phyloP scores from a whole-genome alignment of 164 flowering plant species.

The Magnolia sinica region DNA sequence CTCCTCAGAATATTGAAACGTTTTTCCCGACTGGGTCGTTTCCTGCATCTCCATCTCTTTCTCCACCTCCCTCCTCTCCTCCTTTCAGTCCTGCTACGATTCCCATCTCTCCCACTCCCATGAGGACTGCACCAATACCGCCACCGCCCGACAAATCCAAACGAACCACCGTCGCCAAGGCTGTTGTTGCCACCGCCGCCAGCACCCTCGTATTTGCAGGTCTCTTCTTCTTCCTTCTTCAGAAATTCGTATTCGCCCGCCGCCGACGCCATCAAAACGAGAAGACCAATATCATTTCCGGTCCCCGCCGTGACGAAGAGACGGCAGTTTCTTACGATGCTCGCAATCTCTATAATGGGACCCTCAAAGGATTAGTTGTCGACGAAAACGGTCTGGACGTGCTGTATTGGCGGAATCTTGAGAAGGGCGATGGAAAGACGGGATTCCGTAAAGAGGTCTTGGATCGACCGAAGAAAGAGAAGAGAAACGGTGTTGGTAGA shows the following conservation, averaged over 20 bases:
- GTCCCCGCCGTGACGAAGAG: conserved; percentile 12
- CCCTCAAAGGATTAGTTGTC: conserved; percentile 61
- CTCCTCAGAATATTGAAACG: conserved; percentile 52
- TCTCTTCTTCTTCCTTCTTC: conserved; percentile 50
- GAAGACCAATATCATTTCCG: background rate
- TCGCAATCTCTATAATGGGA: conserved; percentile 36
- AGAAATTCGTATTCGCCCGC: conserved; percentile 10
- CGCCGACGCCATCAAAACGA: conserved; percentile 2
- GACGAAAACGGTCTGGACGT: conserved; percentile 92
- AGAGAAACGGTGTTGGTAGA: background rate
- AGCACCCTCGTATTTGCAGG: conserved; percentile 50
- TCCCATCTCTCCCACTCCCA: conserved; percentile 9
- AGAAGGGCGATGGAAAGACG: conserved; percentile 14
- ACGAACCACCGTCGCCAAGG: conserved; percentile 28
- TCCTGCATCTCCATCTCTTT: conserved; percentile 6
- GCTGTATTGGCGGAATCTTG: conserved; percentile 73
- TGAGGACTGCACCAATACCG: background rate
- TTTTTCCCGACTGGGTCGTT: conserved; percentile 14
- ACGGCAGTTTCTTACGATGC: conserved; percentile 12
- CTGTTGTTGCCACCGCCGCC: conserved; percentile 66
- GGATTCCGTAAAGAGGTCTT: conserved; percentile 30
- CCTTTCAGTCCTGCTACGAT: background rate
- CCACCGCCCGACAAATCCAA: conserved; percentile 5
- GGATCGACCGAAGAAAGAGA: background rate
- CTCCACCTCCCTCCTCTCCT: conserved; percentile 3